Evolutionary conservation across 768 basidiomycete genomes (phyloP).

Genomic region (Collybia sordida): DNA sequence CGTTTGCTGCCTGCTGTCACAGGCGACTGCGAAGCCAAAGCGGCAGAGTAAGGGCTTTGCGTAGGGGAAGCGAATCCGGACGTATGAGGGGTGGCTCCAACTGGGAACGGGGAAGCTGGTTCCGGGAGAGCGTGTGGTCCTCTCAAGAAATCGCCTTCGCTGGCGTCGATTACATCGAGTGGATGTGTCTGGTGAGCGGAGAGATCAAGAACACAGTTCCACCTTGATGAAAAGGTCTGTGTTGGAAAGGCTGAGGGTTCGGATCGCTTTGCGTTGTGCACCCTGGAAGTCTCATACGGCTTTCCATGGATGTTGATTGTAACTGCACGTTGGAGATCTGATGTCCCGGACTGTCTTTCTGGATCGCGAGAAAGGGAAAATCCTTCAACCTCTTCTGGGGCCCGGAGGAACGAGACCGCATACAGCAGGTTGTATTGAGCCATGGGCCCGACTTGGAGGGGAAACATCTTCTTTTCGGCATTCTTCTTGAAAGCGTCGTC

Average conservation of each 20-base stretch:
- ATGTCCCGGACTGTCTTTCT: constrained; percentile 20
- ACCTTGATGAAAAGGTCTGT: constrained; percentile 74
- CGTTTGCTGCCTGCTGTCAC: constrained; percentile 59
- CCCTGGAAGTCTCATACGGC: constrained; percentile 47
- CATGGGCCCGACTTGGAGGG: constrained; percentile 63
- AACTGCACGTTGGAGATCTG: constrained; percentile 72
- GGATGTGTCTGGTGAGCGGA: constrained; percentile 33
- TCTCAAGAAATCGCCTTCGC: constrained; percentile 25
- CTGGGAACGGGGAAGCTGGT: constrained; percentile 80
- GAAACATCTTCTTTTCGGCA: constrained; percentile 55
- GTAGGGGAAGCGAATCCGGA: constrained; percentile 16
- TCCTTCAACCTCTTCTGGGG: constrained; percentile 56
- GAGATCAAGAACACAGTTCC: constrained; percentile 92
- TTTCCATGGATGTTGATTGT: constrained; percentile 77
- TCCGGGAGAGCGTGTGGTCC: constrained; percentile 59
- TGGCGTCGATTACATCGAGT: constrained; percentile 27
- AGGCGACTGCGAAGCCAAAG: constrained; percentile 30
- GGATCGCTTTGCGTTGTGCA: constrained; percentile 18
- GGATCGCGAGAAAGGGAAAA: constrained; percentile 30
- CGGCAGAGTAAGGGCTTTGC: constrained; percentile 12
- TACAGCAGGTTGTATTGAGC: constrained; percentile 91
- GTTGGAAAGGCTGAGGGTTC: constrained; percentile 56
- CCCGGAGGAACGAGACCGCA: constrained; percentile 77
- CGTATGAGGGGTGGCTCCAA: constrained; percentile 25
- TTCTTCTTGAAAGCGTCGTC: constrained; percentile 50